Evolutionary conservation across 305 asterid genomes (phyloP), one percentile per base, ranked within the genome.

Genomic region (Lippia alba): DNA sequence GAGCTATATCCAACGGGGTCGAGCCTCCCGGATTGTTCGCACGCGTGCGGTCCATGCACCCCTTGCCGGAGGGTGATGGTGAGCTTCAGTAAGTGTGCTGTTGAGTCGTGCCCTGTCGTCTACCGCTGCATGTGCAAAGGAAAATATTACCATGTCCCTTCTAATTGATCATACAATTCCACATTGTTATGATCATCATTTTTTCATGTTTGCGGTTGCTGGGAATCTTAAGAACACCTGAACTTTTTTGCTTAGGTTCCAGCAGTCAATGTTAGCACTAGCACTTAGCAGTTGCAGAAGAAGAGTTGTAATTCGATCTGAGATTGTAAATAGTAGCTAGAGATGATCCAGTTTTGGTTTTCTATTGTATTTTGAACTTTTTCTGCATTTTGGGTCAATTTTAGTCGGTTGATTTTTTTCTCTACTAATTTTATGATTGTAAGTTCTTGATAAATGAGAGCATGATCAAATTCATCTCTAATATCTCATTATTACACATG

Each of bases 51-150:
- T 3, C 69, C 96, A 1, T 93, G 98, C 74, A 67, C 64, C 48
- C 98, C 97, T 32, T 93, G 98, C 85, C 86, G 79, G 81, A 89
- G 97, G 67, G 98, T 93, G 17, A 87, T 86, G 82, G 88, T 93
- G 39, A 87, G 97, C 85, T 87, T 66, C 84, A 75, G 63, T 19
- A 84, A 80, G 76, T 93, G 97, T 76, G 69, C 96, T 0, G 77
- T 80, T 0, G 98, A 93, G 82, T 89, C 98, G 2, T 93, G 98
- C 80, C 98, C 98, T 4, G 75, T 93, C 48, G 89, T 93, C 74
- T 93, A 93, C 83, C 89, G 91, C 64, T 93, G 98, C 87, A 86
- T 84, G 87, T 93, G 98, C 78, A 91, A 74, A 70, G 98, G 98
- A 30, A 93, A 61, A 89, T 93, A 83, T 51, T 93, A 93, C 74